Conservation (phyloP, 192 early-diverging fungal species). For the Podila minutissima region DNA sequence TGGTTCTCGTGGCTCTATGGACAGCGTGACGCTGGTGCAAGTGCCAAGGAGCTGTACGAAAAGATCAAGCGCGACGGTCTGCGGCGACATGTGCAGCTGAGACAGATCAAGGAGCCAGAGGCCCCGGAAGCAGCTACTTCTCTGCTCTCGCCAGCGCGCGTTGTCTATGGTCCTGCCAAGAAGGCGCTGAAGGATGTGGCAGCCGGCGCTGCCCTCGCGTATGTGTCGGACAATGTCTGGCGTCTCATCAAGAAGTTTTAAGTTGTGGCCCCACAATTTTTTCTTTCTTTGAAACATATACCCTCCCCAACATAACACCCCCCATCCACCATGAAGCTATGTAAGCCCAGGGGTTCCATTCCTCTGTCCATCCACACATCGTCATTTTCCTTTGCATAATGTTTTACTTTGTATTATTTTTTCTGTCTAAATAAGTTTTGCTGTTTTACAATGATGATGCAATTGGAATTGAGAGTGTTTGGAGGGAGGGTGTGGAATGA, state of each 20-base stretch:
- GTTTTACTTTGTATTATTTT: too few relatives aligned
- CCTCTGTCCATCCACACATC: too few relatives aligned
- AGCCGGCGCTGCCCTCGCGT: slow-evolving; percentile 30
- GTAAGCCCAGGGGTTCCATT: too few relatives aligned
- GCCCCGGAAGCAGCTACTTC: background rate
- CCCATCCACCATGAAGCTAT: too few relatives aligned
- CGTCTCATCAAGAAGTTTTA: slow-evolving; percentile 30
- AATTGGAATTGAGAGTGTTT: too few relatives aligned
- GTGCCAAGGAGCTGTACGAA: slow-evolving; percentile 35
- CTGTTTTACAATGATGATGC: too few relatives aligned
- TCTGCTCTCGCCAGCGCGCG: slow-evolving; percentile 13
- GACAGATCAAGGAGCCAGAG: slow-evolving; percentile 20
- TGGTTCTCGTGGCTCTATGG: slow-evolving; percentile 37
- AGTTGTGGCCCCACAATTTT: background rate
- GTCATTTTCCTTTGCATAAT: too few relatives aligned
- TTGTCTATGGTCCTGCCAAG: slow-evolving; percentile 44
- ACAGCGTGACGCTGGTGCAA: slow-evolving; percentile 16
- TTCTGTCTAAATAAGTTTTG: too few relatives aligned
- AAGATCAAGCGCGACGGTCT: slow-evolving; percentile 40
- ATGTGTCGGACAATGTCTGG: slow-evolving; percentile 23
- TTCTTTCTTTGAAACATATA: background rate
- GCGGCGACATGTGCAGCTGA: slow-evolving; percentile 7
- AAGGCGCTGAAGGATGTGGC: slow-evolving; percentile 26
- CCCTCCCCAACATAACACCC: too few relatives aligned
- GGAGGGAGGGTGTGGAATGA: background rate